Conservation (phyloP, 768 basidiomycete genomes). For the Pleurotus ostreatus region DNA sequence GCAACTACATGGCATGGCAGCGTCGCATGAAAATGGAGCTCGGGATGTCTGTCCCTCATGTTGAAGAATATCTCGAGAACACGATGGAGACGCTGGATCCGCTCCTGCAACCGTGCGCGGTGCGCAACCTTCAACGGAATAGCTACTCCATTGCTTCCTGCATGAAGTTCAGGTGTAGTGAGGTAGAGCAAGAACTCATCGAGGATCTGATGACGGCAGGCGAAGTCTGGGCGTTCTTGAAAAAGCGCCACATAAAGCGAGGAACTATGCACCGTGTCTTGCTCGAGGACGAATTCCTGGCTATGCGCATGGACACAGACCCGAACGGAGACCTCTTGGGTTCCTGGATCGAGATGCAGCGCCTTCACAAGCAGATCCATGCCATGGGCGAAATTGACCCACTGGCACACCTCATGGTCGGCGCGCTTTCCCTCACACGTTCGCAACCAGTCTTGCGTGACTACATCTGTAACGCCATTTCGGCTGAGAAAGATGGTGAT, state of each 20-base stretch:
- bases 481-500: not conserved
- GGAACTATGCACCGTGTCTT: constrained; percentile 15
- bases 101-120: no score
- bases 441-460: not conserved
- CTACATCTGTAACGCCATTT: not conserved
- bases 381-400: constrained; percentile 15
- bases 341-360: not conserved
- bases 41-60: no score
- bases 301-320: constrained; percentile 3
- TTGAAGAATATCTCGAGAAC: no score
- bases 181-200: not conserved
- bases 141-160: not conserved
- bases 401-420: constrained; percentile 9
- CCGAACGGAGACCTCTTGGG: not conserved
- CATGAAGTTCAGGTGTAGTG: not conserved
- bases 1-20: no score
- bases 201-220: not conserved
- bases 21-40: no score
- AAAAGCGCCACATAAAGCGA: constrained; percentile 12
- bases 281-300: constrained; percentile 14
- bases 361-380: constrained; percentile 14
- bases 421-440: not conserved
- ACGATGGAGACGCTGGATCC: no score
- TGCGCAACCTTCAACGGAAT: no score
- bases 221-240: constrained; percentile 13